Evolutionary conservation across 345 rosid species (phyloP).

Genomic region (Arabis hirsuta): DNA sequence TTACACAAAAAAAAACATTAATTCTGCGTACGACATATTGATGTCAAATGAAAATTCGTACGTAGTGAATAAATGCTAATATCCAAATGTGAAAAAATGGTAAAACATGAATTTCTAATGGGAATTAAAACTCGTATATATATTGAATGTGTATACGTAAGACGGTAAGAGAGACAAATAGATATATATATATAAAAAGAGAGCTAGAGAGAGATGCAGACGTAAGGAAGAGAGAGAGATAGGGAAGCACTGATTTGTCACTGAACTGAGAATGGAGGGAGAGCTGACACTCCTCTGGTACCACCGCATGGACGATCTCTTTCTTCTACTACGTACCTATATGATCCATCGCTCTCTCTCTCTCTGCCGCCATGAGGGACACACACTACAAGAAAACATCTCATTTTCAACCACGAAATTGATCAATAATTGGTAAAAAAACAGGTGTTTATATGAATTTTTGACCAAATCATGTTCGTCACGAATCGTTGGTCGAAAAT

Average conservation of each 20-base stretch:
- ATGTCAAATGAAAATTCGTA: background rate
- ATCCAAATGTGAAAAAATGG: background rate
- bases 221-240: conserved; percentile 25
- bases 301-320: conserved; percentile 48
- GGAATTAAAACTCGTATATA: background rate
- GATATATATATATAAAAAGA: background rate
- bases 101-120: background rate
- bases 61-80: background rate
- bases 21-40: background rate
- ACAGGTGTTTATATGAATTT: no score
- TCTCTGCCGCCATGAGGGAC: conserved; percentile 52
- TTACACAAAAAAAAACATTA: background rate
- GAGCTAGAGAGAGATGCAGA: conserved; percentile 23
- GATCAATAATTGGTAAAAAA: no score
- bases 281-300: conserved; percentile 52
- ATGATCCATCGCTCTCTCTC: conserved; percentile 47
- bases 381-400: no score
- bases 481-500: no score
- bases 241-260: conserved; percentile 38
- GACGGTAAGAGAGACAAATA: conserved; percentile 31
- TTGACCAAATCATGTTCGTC: no score
- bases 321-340: conserved; percentile 23
- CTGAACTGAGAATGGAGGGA: conserved; percentile 26
- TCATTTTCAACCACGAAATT: no score
- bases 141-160: conserved; percentile 3